Percentiles rank a stretch among this genome's conserved stretches.
phyloP scores from a whole-genome alignment of 495 filamentous ascomycete species.

The Delitschia confertaspora region DNA sequence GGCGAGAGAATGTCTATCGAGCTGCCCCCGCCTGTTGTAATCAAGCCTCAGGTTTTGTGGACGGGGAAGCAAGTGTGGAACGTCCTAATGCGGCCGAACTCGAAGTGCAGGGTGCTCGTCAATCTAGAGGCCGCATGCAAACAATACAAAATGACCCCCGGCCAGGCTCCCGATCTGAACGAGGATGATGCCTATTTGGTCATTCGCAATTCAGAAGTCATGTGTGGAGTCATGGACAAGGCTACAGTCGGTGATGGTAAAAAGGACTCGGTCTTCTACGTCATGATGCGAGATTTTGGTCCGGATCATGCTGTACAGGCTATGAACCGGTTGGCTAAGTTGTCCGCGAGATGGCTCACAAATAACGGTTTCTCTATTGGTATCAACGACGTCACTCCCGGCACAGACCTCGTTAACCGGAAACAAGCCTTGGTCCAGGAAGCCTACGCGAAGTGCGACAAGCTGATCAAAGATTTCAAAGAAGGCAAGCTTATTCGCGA shows the following conservation, averaged over 20 bases:
- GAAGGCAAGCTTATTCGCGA: slow-evolving; percentile 69
- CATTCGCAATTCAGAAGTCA: slow-evolving; percentile 91
- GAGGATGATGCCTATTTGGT: slow-evolving; percentile 80
- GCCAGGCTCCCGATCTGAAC: slow-evolving; percentile 62
- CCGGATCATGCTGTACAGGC: slow-evolving; percentile 78
- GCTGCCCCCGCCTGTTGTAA: slow-evolving; percentile 71
- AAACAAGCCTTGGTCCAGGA: slow-evolving; percentile 68
- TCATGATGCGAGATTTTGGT: slow-evolving; percentile 89
- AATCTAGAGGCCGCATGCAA: slow-evolving; percentile 91
- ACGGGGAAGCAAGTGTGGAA: slow-evolving; percentile 98
- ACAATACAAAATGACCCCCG: slow-evolving; percentile 54
- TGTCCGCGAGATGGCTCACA: slow-evolving; percentile 80
- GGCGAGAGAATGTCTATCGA: slow-evolving; percentile 54
- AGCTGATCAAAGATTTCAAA: slow-evolving; percentile 76
- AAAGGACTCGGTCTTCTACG: slow-evolving; percentile 95
- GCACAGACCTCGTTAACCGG: slow-evolving; percentile 51
- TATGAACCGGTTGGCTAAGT: slow-evolving; percentile 88
- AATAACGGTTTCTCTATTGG: slow-evolving; percentile 95
- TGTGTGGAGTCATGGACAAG: slow-evolving; percentile 98
- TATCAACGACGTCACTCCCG: slow-evolving; percentile 86
- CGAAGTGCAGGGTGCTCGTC: slow-evolving; percentile 64
- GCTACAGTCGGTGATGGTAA: slow-evolving; percentile 90
- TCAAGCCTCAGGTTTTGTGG: slow-evolving; percentile 85
- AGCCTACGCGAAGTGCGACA: slow-evolving; percentile 73
- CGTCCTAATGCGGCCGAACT: slow-evolving; percentile 87